Percentiles rank a stretch among this genome's conserved stretches.
phyloP scores from a whole-genome alignment of 345 rosid species.

The Dipteronia dyeriana region DNA sequence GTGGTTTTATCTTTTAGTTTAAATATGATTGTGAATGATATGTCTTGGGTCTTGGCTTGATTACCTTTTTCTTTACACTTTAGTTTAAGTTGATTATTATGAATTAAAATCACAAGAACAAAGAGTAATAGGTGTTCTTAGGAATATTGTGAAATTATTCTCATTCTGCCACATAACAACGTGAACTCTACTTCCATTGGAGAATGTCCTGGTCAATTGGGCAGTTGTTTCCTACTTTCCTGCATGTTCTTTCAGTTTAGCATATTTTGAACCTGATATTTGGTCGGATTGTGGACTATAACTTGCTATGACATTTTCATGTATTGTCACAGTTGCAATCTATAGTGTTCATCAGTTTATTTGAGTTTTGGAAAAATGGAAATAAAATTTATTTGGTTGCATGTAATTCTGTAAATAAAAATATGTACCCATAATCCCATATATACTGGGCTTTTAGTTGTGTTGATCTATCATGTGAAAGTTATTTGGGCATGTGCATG shows the following conservation, averaged over 20 bases:
- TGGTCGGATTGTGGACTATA: background rate
- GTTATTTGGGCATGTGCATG: background rate
- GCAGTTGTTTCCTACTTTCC: background rate
- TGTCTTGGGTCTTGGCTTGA: background rate
- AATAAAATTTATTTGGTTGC: background rate
- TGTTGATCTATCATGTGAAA: background rate
- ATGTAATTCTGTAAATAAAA: background rate
- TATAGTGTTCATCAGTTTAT: background rate
- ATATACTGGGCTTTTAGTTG: background rate
- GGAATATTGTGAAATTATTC: background rate
- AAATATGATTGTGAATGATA: background rate
- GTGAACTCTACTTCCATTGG: background rate
- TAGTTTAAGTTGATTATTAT: background rate
- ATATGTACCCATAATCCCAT: background rate
- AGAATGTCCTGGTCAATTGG: background rate
- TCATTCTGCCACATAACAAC: background rate
- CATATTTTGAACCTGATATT: background rate
- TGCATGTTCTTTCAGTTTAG: background rate
- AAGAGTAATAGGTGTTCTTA: background rate
- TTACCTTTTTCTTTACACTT: background rate
- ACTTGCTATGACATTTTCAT: background rate
- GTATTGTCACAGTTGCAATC: background rate
- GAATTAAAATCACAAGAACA: background rate
- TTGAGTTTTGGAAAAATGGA: background rate
- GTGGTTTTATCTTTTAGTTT: background rate